A percentile compares a stretch with the other conserved stretches of the same genome.
Evolutionary conservation across 116 monocot species (phyloP).

Genomic region (Zostera marina): DNA sequence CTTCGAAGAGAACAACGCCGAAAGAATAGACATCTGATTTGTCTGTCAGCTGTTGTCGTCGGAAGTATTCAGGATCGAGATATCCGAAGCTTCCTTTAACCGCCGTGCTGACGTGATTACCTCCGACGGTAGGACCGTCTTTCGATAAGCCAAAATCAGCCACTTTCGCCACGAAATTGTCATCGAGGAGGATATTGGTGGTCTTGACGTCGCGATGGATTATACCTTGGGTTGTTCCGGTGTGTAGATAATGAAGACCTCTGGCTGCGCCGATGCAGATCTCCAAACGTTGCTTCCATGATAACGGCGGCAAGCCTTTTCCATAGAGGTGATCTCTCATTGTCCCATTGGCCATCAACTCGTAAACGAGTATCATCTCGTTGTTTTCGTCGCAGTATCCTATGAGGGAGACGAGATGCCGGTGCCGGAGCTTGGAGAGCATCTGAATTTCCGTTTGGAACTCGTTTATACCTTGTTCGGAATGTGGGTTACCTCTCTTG

Average conservation of each 20-base stretch:
- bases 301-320: constrained; percentile 12
- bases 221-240: constrained; percentile 55
- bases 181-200: constrained; percentile 57
- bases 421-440: constrained; percentile 93
- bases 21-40: constrained; percentile 69
- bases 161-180: constrained; percentile 57
- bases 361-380: constrained; percentile 95
- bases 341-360: constrained; percentile 84
- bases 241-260: constrained; percentile 56
- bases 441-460: constrained; percentile 95
- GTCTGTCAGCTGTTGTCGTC: constrained; percentile 11
- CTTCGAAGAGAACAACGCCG: constrained; percentile 50
- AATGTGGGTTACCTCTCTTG: constrained; percentile 70
- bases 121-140: constrained; percentile 34
- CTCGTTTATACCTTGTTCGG: constrained; percentile 83
- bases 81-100: constrained; percentile 61
- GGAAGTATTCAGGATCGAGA: constrained; percentile 55
- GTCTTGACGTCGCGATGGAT: constrained; percentile 73
- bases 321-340: constrained; percentile 76
- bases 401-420: constrained; percentile 88
- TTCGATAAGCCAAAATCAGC: constrained; percentile 65
- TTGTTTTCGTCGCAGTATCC: constrained; percentile 93
- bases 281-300: constrained; percentile 87
- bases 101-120: constrained; percentile 57
- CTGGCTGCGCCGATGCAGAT: constrained; percentile 69